Evolutionary conservation across 1,284 basidiomycete species (phyloP).

Genomic region (Salmacisia buchloeana): DNA sequence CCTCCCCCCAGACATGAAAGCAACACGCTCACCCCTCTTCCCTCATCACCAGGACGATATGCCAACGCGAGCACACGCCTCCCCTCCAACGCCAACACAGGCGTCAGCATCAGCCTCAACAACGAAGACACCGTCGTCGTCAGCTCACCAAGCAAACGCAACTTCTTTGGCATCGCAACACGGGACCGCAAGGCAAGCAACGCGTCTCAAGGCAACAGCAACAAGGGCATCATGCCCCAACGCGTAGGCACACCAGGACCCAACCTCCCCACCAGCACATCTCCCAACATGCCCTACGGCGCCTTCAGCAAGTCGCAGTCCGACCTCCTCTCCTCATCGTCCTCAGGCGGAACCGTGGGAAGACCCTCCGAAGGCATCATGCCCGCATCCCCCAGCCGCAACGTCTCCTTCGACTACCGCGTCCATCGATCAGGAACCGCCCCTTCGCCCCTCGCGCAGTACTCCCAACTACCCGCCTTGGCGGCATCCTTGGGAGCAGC

Average conservation of each 20-base stretch:
- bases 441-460: conserved; percentile 7
- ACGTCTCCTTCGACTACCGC: conserved; percentile 14
- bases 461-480: conserved; percentile 22
- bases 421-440: neutral
- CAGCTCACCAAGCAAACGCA: conserved; percentile 30
- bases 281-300: conserved; percentile 10
- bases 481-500: neutral
- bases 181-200: conserved; percentile 30
- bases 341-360: neutral
- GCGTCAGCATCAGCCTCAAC: conserved; percentile 5
- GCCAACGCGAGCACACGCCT: too few species aligned
- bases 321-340: conserved; percentile 21
- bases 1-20: neutral
- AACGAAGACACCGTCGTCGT: conserved; percentile 21
- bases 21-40: neutral
- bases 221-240: conserved; percentile 20
- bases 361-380: neutral
- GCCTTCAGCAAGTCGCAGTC: conserved; percentile 36
- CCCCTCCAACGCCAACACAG: too few species aligned
- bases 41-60: too few species aligned
- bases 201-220: conserved; percentile 9
- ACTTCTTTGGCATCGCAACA: conserved; percentile 32
- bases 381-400: conserved; percentile 15
- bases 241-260: neutral
- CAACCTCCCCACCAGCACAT: conserved; percentile 4